Evolutionary conservation across 176 grass and related monocot genomes (phyloP).

Genomic region (Tuctoria greenei): DNA sequence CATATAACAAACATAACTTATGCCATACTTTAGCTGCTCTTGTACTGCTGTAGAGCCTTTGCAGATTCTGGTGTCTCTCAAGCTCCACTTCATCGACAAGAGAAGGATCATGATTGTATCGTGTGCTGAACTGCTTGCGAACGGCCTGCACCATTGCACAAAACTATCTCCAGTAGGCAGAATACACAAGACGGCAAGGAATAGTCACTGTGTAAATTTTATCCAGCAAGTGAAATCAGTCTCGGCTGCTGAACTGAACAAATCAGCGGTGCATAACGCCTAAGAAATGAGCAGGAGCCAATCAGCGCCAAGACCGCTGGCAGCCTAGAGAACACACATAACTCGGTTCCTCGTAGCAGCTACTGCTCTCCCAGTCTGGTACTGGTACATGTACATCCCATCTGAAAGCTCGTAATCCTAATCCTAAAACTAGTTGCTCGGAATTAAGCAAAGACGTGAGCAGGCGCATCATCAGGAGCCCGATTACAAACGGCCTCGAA

Average conservation of each 20-base stretch:
- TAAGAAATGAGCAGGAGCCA: conserved; percentile 12
- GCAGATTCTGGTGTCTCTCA: conserved; percentile 89
- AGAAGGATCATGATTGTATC: conserved; percentile 63
- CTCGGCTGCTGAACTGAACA: neutral
- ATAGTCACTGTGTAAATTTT: neutral
- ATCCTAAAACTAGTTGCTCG: neutral
- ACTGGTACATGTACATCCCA: neutral
- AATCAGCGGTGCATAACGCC: conserved; percentile 5
- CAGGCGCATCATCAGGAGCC: neutral
- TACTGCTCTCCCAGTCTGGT: neutral
- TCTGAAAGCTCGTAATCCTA: neutral
- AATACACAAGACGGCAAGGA: neutral
- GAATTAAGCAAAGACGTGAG: conserved; percentile 7
- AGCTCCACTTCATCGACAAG: conserved; percentile 92
- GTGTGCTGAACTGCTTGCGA: conserved; percentile 72
- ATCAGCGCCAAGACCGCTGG: neutral
- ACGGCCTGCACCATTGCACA: conserved; percentile 61
- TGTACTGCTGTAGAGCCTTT: conserved; percentile 72
- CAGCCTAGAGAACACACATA: conserved; percentile 1
- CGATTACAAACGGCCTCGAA: neutral
- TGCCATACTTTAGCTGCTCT: conserved; percentile 82
- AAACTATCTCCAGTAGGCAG: conserved; percentile 17
- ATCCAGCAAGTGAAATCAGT: conserved; percentile 25
- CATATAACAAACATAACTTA: conserved; percentile 20
- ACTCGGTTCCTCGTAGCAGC: conserved; percentile 19